phyloP scores from a whole-genome alignment of 2,329 filamentous ascomycete species.

The Cercospora brassicicola region DNA sequence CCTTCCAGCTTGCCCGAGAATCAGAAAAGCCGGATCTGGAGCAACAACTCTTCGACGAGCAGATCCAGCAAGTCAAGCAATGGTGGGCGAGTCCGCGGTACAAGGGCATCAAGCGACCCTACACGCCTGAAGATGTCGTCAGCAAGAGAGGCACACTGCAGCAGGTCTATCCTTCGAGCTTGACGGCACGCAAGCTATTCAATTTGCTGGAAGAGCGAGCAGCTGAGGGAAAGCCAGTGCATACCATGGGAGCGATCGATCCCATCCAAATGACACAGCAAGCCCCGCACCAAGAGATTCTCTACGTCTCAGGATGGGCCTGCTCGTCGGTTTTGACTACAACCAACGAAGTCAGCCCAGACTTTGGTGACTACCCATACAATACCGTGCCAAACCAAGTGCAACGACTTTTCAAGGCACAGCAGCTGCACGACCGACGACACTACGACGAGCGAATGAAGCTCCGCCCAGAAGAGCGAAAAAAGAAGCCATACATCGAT shows the following conservation, averaged over 20 bases:
- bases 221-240: conserved; percentile 79
- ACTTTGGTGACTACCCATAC: conserved; percentile 98
- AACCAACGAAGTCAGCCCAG: conserved; percentile 95
- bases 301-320: conserved; percentile 97
- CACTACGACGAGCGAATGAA: conserved; percentile 85
- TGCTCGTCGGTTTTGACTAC: conserved; percentile 90
- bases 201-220: conserved; percentile 77
- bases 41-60: conserved; percentile 79
- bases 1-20: conserved; percentile 82
- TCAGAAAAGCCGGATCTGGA: conserved; percentile 74
- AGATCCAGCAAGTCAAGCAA: conserved; percentile 78
- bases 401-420: conserved; percentile 91
- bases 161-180: conserved; percentile 84
- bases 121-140: conserved; percentile 85
- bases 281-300: conserved; percentile 88
- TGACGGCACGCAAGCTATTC: conserved; percentile 95
- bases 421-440: conserved; percentile 94
- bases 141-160: conserved; percentile 87
- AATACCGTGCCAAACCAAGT: conserved; percentile 99
- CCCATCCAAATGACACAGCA: conserved; percentile 99
- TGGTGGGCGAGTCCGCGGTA: conserved; percentile 90
- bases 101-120: conserved; percentile 86
- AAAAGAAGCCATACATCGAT: conserved; percentile 78
- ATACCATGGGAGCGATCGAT: conserved; percentile 97
- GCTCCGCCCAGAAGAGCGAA: conserved; percentile 70